Evolutionary conservation across 495 filamentous ascomycete species (phyloP).

Genomic region (Hypoxylon crocopeplum): DNA sequence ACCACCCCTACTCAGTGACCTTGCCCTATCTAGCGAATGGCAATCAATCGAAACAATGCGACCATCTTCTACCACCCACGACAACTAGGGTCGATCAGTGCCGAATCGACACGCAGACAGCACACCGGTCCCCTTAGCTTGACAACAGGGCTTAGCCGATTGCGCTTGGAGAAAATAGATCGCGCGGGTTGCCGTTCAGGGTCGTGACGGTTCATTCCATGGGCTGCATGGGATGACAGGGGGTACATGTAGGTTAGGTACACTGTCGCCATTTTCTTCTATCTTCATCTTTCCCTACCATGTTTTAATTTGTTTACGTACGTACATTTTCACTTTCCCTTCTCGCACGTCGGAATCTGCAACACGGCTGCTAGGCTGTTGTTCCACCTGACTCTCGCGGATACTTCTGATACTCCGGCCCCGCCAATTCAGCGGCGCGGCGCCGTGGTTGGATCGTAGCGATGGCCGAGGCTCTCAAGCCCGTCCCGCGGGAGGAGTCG

Average conservation of each 20-base stretch:
- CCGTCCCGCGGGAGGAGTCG: not conserved
- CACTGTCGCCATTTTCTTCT: too few relatives aligned
- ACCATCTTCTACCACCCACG: not conserved
- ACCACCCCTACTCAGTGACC: too few relatives aligned
- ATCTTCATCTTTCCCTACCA: too few relatives aligned
- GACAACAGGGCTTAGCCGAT: not conserved
- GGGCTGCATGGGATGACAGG: too few relatives aligned
- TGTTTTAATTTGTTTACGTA: too few relatives aligned
- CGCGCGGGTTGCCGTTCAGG: not conserved
- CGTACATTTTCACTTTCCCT: too few relatives aligned
- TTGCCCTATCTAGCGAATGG: slow-evolving; percentile 10
- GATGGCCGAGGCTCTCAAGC: slow-evolving; percentile 5
- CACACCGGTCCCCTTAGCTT: too few relatives aligned
- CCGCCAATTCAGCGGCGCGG: not conserved
- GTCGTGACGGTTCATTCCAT: not conserved
- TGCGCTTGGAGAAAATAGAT: not conserved
- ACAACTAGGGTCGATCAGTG: slow-evolving; percentile 2
- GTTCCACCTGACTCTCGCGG: too few relatives aligned
- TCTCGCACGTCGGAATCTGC: too few relatives aligned
- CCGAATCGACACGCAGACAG: slow-evolving; percentile 1
- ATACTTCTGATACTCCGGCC: not conserved
- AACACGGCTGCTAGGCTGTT: too few relatives aligned
- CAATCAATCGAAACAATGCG: slow-evolving; percentile 1
- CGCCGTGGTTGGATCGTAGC: not conserved
- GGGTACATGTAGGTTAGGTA: too few relatives aligned